phyloP scores from a whole-genome alignment of 2,329 filamentous ascomycete genomes.

The Daldinia eschscholtzii region DNA sequence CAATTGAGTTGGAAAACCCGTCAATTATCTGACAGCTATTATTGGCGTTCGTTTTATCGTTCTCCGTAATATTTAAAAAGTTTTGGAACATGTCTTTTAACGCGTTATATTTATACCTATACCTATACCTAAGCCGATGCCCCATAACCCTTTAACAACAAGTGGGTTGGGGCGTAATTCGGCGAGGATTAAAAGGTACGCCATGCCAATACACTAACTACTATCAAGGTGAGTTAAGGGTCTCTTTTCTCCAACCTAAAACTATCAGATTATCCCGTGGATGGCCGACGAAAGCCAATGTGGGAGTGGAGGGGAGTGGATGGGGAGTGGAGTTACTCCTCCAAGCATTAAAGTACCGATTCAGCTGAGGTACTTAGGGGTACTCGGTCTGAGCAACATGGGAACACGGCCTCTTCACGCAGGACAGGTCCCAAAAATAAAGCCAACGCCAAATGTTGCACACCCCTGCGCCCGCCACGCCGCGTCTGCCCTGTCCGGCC shows the following conservation, averaged over 20 bases:
- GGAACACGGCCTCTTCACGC: constrained; percentile 24
- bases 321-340: constrained; percentile 41
- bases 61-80: constrained; percentile 22
- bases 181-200: constrained; percentile 1
- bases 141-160: not conserved
- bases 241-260: not conserved
- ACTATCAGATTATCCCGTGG: constrained; percentile 20
- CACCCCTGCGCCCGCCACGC: constrained; percentile 49
- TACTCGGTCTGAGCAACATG: constrained; percentile 36
- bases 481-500: constrained; percentile 41
- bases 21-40: constrained; percentile 32
- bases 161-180: not conserved
- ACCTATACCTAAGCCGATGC: constrained; percentile 6
- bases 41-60: not conserved
- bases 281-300: constrained; percentile 30
- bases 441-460: constrained; percentile 44
- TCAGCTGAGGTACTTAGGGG: constrained; percentile 39
- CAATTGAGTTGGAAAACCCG: constrained; percentile 37
- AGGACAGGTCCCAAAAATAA: constrained; percentile 48
- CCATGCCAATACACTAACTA: not conserved
- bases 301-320: not conserved
- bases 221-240: constrained; percentile 7
- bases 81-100: constrained; percentile 22
- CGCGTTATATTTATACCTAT: constrained; percentile 21
- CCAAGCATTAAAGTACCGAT: constrained; percentile 43